Percentiles rank a stretch among this genome's conserved stretches.
Evolutionary conservation across 2,329 filamentous ascomycete species (phyloP).

Genomic region (Calonectria leucothoes): DNA sequence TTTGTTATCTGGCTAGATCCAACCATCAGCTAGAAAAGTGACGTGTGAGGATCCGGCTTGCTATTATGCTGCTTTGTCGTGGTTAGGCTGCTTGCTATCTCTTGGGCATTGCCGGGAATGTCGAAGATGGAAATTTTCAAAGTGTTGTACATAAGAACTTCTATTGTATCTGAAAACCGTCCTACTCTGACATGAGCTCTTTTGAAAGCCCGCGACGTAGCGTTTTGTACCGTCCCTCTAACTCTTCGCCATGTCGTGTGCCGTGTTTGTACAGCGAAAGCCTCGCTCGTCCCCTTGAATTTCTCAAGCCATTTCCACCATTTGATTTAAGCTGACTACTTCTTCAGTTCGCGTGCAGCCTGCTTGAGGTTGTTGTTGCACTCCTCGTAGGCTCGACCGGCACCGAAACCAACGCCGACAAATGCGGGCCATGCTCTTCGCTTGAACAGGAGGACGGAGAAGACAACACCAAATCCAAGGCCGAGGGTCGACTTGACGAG

Average conservation of each 20-base stretch:
- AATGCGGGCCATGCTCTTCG: conserved; percentile 98
- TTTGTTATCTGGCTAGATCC: conserved; percentile 26
- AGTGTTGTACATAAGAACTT: conserved; percentile 50
- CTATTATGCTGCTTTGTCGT: conserved; percentile 19
- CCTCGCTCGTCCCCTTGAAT: conserved; percentile 8
- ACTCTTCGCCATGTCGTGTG: conserved; percentile 30
- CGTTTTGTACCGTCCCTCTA: conserved; percentile 32
- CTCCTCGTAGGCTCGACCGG: conserved; percentile 97
- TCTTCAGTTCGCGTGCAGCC: conserved; percentile 69
- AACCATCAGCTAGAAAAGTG: conserved; percentile 12
- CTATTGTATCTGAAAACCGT: conserved; percentile 44
- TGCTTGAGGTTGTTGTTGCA: conserved; percentile 85
- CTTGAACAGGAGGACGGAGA: conserved; percentile 98
- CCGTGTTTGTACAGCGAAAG: conserved; percentile 42
- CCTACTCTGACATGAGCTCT: conserved; percentile 41
- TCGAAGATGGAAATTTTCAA: conserved; percentile 20
- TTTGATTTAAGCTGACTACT: conserved; percentile 57
- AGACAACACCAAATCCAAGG: conserved; percentile 96
- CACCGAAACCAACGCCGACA: conserved; percentile 93
- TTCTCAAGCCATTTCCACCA: conserved; percentile 1
- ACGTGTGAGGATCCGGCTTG: conserved; percentile 22
- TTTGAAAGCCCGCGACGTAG: conserved; percentile 35
- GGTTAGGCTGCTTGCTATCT: neutral
- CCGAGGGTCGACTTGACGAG: conserved; percentile 97
- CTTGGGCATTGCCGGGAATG: neutral